Evolutionary conservation across 306 rosid species (phyloP), one percentile per base, ranked within the genome.

Genomic region (Trifolium subterraneum): DNA sequence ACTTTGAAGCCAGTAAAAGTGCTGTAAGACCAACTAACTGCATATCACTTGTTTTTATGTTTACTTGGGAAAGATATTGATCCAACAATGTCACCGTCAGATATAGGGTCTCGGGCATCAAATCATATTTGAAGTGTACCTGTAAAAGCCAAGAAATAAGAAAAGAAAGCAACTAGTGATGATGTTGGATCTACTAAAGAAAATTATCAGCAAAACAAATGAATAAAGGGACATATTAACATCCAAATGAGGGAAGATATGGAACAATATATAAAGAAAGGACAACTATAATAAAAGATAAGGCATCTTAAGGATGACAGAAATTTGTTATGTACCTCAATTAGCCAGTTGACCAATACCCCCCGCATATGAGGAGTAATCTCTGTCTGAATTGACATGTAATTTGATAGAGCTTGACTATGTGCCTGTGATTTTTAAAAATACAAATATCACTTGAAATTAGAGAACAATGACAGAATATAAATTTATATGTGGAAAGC

Each of bases 1-100:
- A 91, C 69, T 94, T 94, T 6, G 98, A 91, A 67, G 98, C 97
- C 81, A 94, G 77, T 73, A 94, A 64, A 75, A 94, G 88, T 25
- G 96, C 86, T n/a, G 97, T 88, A 18, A 94, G 92, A 80, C 96
- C 98, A 86, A 94, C 93, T 82, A 91, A 86, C 81, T 91, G 97
- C 88, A 92, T 72, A 72, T 91, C 96, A 71, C 76, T 84, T 85
- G 81, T 94, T 79, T 84, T 71, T 6, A 88, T 68, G 50, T 80
- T 56, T 68, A 85, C 93, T 71, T 67, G 91, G 58, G 98, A 91
- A 64, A 94, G 89, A 87, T 85, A 90, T 79, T 88, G 91, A 83
- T 92, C 97, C 73, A 92, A 69, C 81, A 92, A 86, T 16, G 90
- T 83, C 64, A 86, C 80, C 59, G 88, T 89, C 76, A 92, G 96